Percentiles rank a stretch among this genome's conserved stretches.
These are phyloP conservation scores for Pisolithus orientalis DNA, from an alignment of 768 basidiomycete genomes.

Conservation along the genomic window DNA sequence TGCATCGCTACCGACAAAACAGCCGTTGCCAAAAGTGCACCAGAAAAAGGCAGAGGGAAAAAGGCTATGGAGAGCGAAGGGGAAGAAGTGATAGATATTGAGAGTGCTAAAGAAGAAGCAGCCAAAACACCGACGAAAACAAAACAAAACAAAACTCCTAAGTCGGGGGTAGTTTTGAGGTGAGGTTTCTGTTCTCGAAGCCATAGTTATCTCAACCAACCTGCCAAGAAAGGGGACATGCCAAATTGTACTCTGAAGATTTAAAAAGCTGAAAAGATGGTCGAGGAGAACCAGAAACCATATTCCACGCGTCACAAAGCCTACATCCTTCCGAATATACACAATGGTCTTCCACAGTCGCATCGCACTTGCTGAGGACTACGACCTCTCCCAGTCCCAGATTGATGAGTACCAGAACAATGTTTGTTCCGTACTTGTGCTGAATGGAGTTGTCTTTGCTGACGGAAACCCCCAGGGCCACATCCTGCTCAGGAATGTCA, in stretches of 20 bases:
- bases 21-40: slow-evolving; percentile 36
- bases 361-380: not conserved
- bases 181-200: slow-evolving; percentile 17
- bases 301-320: not conserved
- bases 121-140: slow-evolving; percentile 44
- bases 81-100: slow-evolving; percentile 49
- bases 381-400: not conserved
- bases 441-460: not conserved
- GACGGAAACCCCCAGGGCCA: not conserved
- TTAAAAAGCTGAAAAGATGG: too few species aligned
- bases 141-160: slow-evolving; percentile 26
- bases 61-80: slow-evolving; percentile 46
- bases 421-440: not conserved
- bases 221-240: slow-evolving; percentile 36
- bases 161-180: slow-evolving; percentile 62
- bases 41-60: slow-evolving; percentile 47
- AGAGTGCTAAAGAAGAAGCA: slow-evolving; percentile 39
- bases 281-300: too few species aligned
- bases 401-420: too few species aligned
- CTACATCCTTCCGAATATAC: not conserved
- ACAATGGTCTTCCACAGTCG: too few species aligned
- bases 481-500: not conserved
- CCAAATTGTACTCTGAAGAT: too few species aligned
- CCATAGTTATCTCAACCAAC: slow-evolving; percentile 33
- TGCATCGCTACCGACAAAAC: slow-evolving; percentile 37